Evolutionary conservation across 1,284 basidiomycete species (phyloP).

Genomic region (Ceratorhiza oryzae-sativae): DNA sequence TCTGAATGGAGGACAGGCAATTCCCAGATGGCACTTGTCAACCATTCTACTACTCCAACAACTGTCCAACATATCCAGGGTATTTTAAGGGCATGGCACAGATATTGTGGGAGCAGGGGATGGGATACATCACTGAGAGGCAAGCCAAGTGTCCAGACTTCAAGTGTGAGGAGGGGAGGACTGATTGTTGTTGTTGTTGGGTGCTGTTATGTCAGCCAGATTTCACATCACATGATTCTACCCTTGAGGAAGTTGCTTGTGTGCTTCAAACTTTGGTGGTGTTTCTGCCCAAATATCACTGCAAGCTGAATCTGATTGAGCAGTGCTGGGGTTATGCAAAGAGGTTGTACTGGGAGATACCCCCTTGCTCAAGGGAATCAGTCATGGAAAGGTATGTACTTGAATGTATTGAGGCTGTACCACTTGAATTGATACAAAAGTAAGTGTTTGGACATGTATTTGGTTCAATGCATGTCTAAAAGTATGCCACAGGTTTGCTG

Average conservation of each 20-base stretch:
- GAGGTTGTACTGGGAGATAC: slow-evolving; percentile 8
- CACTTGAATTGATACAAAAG: too few species aligned
- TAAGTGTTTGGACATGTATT: too few species aligned
- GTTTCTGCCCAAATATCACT: too few species aligned
- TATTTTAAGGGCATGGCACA: too few species aligned
- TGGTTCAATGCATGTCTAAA: too few species aligned
- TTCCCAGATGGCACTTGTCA: too few species aligned
- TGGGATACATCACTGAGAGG: neutral
- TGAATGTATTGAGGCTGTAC: too few species aligned
- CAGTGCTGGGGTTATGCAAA: slow-evolving; percentile 28
- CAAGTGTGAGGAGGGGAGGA: slow-evolving; percentile 17
- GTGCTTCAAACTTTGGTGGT: slow-evolving; percentile 5
- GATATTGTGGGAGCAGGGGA: neutral
- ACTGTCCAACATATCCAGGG: too few species aligned
- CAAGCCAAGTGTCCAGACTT: slow-evolving; percentile 33
- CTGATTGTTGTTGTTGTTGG: slow-evolving; percentile 36
- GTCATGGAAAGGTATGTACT: slow-evolving; percentile 29
- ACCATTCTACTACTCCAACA: too few species aligned
- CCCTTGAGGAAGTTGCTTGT: neutral
- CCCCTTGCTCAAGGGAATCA: slow-evolving; percentile 13
- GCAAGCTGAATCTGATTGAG: slow-evolving; percentile 40
- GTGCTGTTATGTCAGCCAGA: too few species aligned
- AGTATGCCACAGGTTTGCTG: too few species aligned
- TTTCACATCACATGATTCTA: slow-evolving; percentile 33
- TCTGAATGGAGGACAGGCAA: slow-evolving; percentile 46